These are phyloP conservation scores for Wickerhamiella australiensis DNA, from an alignment of 805 yeast genomes.

Conservation along the genomic window DNA sequence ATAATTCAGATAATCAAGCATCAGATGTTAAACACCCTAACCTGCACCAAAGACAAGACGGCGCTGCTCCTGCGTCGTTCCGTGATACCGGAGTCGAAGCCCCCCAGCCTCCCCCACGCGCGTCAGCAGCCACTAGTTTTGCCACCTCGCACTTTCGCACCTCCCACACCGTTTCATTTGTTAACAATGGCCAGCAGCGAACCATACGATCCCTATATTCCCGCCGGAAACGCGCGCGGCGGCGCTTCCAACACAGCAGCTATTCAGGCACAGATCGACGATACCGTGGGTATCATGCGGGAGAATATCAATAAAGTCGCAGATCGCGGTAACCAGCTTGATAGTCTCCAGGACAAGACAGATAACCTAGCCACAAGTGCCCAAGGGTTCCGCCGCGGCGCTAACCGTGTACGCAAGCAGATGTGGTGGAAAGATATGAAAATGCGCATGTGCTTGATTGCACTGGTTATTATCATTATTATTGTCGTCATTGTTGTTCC, in stretches of 20 bases:
- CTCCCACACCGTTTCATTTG: background rate
- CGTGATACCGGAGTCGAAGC: too few relatives aligned
- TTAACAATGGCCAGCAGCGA: conserved; percentile 38
- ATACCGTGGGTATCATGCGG: conserved; percentile 94
- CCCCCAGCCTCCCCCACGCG: conserved; percentile 1
- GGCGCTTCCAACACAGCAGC: conserved; percentile 53
- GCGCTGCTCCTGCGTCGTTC: too few relatives aligned
- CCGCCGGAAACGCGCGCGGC: conserved; percentile 31
- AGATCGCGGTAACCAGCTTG: conserved; percentile 87
- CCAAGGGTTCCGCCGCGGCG: conserved; percentile 90
- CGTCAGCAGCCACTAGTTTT: conserved; percentile 1
- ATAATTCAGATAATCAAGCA: too few relatives aligned
- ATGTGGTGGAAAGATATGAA: conserved; percentile 99
- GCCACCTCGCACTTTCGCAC: conserved; percentile 1
- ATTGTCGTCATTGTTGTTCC: conserved; percentile 85
- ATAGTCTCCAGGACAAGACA: conserved; percentile 83
- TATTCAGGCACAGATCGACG: conserved; percentile 84
- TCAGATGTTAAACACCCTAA: too few relatives aligned
- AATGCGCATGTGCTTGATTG: conserved; percentile 82
- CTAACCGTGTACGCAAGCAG: conserved; percentile 92
- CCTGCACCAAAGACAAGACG: too few relatives aligned
- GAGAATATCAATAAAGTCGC: conserved; percentile 93
- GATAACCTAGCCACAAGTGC: conserved; percentile 87
- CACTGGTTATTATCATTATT: conserved; percentile 63
- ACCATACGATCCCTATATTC: conserved; percentile 79